Evolutionary conservation across 495 filamentous ascomycete species (phyloP).

Genomic region (Penicillium malachiteum): DNA sequence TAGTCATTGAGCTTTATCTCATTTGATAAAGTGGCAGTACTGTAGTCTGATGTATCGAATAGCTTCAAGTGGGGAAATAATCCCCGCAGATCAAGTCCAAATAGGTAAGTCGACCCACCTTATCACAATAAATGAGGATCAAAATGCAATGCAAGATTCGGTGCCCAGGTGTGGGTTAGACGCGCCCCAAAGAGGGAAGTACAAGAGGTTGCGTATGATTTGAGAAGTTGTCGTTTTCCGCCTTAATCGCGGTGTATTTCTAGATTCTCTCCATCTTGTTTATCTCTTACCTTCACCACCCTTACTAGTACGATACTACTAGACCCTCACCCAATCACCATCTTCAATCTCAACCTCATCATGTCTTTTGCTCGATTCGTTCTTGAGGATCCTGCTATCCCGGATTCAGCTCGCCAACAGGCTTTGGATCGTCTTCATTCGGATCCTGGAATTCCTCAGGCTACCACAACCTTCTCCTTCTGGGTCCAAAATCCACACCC

Average conservation of each 20-base stretch:
- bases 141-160: neutral
- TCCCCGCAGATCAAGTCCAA: conserved; percentile 4
- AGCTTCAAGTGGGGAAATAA: neutral
- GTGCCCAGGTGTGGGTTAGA: conserved; percentile 6
- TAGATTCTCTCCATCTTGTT: no score
- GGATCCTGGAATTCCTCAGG: conserved; percentile 33
- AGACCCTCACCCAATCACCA: neutral
- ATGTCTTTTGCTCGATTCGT: conserved; percentile 27
- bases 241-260: neutral
- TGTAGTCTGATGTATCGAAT: neutral
- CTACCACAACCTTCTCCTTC: conserved; percentile 64
- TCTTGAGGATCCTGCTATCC: conserved; percentile 18
- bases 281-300: neutral
- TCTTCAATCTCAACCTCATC: neutral
- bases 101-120: conserved; percentile 17
- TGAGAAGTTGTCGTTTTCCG: neutral
- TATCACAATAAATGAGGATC: neutral
- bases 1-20: neutral
- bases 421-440: conserved; percentile 27
- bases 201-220: conserved; percentile 18
- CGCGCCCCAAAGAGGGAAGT: conserved; percentile 14
- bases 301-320: neutral
- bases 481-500: conserved; percentile 62
- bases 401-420: conserved; percentile 19
- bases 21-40: neutral